phyloP scores from a whole-genome alignment of 768 basidiomycete species.

The Trichaptum fuscoviolaceum region DNA sequence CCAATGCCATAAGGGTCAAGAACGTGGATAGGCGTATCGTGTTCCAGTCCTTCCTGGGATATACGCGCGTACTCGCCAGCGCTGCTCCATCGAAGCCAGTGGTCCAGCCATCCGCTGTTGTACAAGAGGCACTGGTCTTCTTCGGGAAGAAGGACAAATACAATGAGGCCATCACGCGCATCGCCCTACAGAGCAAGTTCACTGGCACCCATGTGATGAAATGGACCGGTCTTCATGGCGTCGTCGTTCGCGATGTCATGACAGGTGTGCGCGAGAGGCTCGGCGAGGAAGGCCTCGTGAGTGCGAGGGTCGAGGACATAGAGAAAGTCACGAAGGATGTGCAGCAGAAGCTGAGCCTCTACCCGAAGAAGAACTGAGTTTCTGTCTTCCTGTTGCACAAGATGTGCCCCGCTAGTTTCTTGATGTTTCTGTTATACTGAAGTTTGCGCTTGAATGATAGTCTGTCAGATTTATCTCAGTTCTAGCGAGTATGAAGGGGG shows the following conservation, averaged over 20 bases:
- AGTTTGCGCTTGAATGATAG: too few relatives aligned
- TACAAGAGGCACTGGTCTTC: constrained; percentile 42
- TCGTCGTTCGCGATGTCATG: constrained; percentile 51
- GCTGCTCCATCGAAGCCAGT: background rate
- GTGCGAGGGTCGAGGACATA: too few relatives aligned
- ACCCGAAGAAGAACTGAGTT: too few relatives aligned
- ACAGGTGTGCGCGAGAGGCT: constrained; percentile 39
- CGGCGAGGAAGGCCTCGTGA: too few relatives aligned
- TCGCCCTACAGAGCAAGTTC: constrained; percentile 39
- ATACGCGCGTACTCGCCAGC: constrained; percentile 13
- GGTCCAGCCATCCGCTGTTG: too few relatives aligned
- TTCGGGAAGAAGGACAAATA: constrained; percentile 50
- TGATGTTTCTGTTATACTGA: too few relatives aligned
- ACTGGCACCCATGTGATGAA: constrained; percentile 47
- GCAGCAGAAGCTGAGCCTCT: too few relatives aligned
- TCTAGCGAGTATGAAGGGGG: too few relatives aligned
- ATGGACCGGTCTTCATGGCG: constrained; percentile 42
- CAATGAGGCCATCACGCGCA: constrained; percentile 29
- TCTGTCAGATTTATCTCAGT: too few relatives aligned
- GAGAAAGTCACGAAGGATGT: too few relatives aligned
- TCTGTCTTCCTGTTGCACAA: constrained; percentile 31
- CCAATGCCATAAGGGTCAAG: constrained; percentile 22
- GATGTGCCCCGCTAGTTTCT: background rate
- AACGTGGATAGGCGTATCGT: constrained; percentile 44
- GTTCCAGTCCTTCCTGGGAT: constrained; percentile 55